Evolutionary conservation across 2,329 filamentous ascomycete species (phyloP), one percentile per base, ranked within the genome.

Genomic region (Alternaria incomplexa): DNA sequence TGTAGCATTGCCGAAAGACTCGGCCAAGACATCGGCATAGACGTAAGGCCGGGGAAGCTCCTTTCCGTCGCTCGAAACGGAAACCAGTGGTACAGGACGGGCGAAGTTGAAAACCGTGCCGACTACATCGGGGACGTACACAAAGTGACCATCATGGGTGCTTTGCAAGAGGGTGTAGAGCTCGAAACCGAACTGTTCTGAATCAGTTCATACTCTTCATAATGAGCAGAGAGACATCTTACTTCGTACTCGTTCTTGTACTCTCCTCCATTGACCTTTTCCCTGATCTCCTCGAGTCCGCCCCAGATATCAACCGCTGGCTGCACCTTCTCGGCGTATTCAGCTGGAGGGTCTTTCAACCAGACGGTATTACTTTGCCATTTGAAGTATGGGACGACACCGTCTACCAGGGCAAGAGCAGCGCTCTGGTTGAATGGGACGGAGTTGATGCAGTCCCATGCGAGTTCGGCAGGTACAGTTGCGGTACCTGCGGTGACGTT

Each of bases 101-200:
- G 81, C 82, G 43, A 72, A 90, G 64, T 73, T 82, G 77, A 89
- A 88, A 0, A 86, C 73, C 1, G 72, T 82, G 45, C 82, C 83
- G 13, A 89, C 81, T 5, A 84, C 79, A 65, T 88, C 85, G 3
- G 86, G 85, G 13, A 83, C 78, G 70, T 85, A 88, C 2, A 81
- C 79, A 54, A 90, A 88, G 71, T 92, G 90, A 1, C 89, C 88
- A 72, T 92, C 90, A 67, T 91, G 88, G 4, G 87, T 85, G 2
- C 81, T 81, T 23, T 83, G 82, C 36, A 89, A 81, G 8, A 87
- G 77, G 3, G 56, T 51, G 58, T 78, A 79, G 6, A 79, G 69
- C 13, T 70, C 73, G 51, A 72, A 74, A 1, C 74, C 77, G 30
- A 79, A 79, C 77, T 78, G 28, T 9, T 5, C 8, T 26, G 56